phyloP scores from a whole-genome alignment of 768 basidiomycete species.

The Pulveroboletus ravenelii region DNA sequence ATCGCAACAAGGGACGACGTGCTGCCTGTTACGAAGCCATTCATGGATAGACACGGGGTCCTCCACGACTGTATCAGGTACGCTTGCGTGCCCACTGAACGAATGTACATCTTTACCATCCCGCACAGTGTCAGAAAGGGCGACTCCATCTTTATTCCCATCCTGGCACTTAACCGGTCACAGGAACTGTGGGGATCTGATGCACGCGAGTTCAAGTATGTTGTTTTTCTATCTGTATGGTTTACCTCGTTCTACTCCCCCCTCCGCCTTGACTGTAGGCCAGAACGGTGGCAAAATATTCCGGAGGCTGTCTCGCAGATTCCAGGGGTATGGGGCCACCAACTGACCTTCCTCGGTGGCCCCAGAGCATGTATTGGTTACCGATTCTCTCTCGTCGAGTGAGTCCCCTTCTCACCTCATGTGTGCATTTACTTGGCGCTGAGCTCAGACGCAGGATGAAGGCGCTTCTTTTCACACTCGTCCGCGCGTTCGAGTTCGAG shows the following conservation, averaged over 20 bases:
- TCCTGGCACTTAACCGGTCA: slow-evolving; percentile 48
- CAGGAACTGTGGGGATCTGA: slow-evolving; percentile 60
- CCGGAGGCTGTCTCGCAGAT: slow-evolving; percentile 42
- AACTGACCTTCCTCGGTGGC: slow-evolving; percentile 61
- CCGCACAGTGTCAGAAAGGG: slow-evolving; percentile 39
- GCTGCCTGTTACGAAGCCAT: slow-evolving; percentile 44
- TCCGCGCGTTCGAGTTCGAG: slow-evolving; percentile 11
- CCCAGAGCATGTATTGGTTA: slow-evolving; percentile 66
- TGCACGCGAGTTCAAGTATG: slow-evolving; percentile 54
- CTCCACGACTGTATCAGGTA: slow-evolving; percentile 38
- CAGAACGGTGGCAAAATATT: slow-evolving; percentile 56
- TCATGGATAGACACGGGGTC: slow-evolving; percentile 40
- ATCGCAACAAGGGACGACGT: slow-evolving; percentile 50
- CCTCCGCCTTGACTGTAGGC: slow-evolving; percentile 33
- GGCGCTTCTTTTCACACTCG: slow-evolving; percentile 4
- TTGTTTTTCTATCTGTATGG: background rate
- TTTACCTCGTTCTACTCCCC: background rate
- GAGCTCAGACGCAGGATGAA: slow-evolving; percentile 2
- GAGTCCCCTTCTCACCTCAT: slow-evolving; percentile 17
- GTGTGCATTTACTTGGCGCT: too few species aligned
- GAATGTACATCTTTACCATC: background rate
- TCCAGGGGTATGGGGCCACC: slow-evolving; percentile 59
- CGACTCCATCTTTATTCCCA: slow-evolving; percentile 47
- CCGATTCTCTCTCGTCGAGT: slow-evolving; percentile 60
- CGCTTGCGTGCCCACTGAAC: background rate